phyloP scores from a whole-genome alignment of 257 asterid species.

The Salvia hispanica region DNA sequence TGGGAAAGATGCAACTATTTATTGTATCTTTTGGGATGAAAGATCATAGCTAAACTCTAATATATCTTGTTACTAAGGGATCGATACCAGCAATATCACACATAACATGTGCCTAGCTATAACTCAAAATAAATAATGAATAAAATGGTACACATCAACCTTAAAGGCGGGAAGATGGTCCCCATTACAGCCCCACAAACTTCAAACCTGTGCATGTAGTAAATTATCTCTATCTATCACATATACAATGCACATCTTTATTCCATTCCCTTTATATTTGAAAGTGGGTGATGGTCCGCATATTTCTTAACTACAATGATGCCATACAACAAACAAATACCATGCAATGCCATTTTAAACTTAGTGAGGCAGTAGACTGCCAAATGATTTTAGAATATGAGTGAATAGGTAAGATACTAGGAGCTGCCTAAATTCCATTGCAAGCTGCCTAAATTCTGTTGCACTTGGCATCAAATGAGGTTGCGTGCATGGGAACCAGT shows the following conservation, averaged over 20 bases:
- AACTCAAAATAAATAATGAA: not conserved
- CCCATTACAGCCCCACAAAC: constrained; percentile 5
- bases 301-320: not conserved
- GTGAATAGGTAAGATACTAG: constrained; percentile 4
- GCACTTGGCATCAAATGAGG: too few species aligned
- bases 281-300: not conserved
- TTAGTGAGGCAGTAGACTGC: too few species aligned
- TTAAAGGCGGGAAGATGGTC: not conserved
- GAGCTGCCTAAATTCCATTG: not conserved
- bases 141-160: too few species aligned
- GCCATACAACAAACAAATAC: not conserved
- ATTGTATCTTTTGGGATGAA: not conserved
- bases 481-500: not conserved
- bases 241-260: not conserved
- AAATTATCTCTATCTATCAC: constrained; percentile 13
- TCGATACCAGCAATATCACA: too few species aligned
- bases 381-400: not conserved
- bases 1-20: not conserved
- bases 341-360: too few species aligned
- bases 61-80: too few species aligned
- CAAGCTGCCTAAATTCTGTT: too few species aligned
- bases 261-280: not conserved
- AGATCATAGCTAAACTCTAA: not conserved
- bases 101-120: not conserved
- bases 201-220: not conserved